These are phyloP conservation scores for Microbotryum silenes-acaulis DNA, from an alignment of 1,284 basidiomycete genomes.

Conservation along the genomic window DNA sequence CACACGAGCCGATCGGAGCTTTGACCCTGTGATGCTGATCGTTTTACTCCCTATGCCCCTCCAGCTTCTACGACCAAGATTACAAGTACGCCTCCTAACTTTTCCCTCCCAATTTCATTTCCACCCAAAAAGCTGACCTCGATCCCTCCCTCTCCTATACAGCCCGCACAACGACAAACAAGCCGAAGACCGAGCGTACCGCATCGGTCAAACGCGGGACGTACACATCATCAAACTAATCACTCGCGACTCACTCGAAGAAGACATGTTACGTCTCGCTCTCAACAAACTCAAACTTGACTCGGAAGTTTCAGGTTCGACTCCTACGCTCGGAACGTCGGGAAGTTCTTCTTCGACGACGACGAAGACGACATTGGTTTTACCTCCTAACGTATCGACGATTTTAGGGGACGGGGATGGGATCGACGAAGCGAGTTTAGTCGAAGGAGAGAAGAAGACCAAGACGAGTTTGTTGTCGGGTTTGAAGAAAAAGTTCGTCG, in stretches of 20 bases:
- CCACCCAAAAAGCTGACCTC: not conserved
- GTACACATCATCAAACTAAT: constrained; percentile 55
- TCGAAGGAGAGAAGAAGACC: too few species aligned
- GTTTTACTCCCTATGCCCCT: not conserved
- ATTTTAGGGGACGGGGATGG: too few species aligned
- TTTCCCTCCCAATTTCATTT: not conserved
- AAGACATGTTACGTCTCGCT: constrained; percentile 85
- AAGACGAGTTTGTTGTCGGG: too few species aligned
- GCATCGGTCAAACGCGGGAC: constrained; percentile 89
- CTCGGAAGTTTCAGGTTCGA: constrained; percentile 76
- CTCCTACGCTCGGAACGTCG: not conserved
- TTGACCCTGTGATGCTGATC: not conserved
- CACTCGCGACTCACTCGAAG: constrained; percentile 42
- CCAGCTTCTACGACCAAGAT: constrained; percentile 90
- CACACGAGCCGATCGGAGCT: not conserved
- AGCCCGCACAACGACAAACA: constrained; percentile 68
- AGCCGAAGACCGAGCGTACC: constrained; percentile 93
- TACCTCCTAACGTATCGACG: too few species aligned
- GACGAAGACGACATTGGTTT: too few species aligned
- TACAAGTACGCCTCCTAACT: constrained; percentile 72
- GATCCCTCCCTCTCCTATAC: constrained; percentile 16
- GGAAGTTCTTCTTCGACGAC: too few species aligned
- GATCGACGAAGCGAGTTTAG: too few species aligned
- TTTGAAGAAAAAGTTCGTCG: too few species aligned
- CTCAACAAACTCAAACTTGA: constrained; percentile 84